Percentiles rank a stretch among this genome's conserved stretches.
Conservation (phyloP, 306 rosid species). For the Acacia acuminata region DNA sequence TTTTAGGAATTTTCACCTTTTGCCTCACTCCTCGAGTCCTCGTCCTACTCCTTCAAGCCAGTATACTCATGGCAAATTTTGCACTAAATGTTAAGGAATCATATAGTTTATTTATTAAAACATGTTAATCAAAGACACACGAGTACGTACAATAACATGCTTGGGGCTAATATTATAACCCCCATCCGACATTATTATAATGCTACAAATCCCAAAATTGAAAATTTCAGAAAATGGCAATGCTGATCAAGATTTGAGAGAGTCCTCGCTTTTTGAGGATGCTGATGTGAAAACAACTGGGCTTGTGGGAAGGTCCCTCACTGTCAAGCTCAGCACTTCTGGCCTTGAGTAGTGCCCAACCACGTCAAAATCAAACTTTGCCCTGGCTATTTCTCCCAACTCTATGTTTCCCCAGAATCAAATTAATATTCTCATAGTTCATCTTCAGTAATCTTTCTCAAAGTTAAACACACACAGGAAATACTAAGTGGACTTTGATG, state of each 20-base stretch:
- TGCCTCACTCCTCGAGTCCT: not conserved
- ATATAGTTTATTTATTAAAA: not conserved
- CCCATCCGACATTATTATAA: not conserved
- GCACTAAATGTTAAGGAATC: not conserved
- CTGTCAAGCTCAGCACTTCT: constrained; percentile 81
- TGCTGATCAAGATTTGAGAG: constrained; percentile 31
- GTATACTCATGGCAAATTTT: not conserved
- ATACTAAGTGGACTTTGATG: not conserved
- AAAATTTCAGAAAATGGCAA: not conserved
- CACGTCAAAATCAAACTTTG: constrained; percentile 84
- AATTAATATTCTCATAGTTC: not conserved
- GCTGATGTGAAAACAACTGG: constrained; percentile 75
- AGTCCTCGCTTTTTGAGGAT: constrained; percentile 49
- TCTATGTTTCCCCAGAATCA: constrained; percentile 45
- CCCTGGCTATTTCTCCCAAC: constrained; percentile 85
- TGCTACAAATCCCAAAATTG: constrained; percentile 5
- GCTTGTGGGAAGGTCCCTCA: constrained; percentile 69
- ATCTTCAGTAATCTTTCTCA: no score
- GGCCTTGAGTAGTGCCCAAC: constrained; percentile 93
- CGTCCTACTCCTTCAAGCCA: not conserved
- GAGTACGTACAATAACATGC: not conserved
- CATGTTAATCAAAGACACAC: not conserved
- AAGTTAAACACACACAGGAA: no score
- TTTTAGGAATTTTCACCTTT: not conserved
- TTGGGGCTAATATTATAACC: not conserved